phyloP scores from a whole-genome alignment of 1,139 yeast species.

The Taiozyma onychis region DNA sequence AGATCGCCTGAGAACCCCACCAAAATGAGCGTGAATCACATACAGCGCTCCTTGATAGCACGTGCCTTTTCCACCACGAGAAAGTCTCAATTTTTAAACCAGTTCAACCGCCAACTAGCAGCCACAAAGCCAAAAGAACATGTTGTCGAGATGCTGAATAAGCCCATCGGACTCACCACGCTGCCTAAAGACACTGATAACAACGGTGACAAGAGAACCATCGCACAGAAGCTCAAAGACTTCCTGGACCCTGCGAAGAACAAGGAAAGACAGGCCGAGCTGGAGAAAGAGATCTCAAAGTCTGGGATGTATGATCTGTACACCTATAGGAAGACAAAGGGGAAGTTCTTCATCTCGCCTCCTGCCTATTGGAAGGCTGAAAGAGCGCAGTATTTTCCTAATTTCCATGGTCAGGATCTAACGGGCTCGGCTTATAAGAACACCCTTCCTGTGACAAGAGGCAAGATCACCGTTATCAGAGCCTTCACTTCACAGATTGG shows the following conservation, averaged over 20 bases:
- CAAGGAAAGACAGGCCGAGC: constrained; percentile 49
- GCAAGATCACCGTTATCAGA: constrained; percentile 59
- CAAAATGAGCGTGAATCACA: not conserved
- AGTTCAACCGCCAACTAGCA: constrained; percentile 31
- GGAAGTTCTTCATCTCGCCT: constrained; percentile 82
- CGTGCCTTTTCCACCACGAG: constrained; percentile 31
- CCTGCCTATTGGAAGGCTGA: constrained; percentile 66
- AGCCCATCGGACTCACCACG: constrained; percentile 40
- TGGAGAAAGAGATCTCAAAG: constrained; percentile 74
- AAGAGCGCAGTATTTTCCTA: constrained; percentile 83
- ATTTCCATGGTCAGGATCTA: constrained; percentile 58
- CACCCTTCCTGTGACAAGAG: constrained; percentile 29
- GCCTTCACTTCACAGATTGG: constrained; percentile 70
- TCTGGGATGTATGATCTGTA: constrained; percentile 86
- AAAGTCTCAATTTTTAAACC: constrained; percentile 29
- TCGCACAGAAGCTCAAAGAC: constrained; percentile 35
- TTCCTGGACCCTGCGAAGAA: constrained; percentile 43
- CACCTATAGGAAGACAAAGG: constrained; percentile 72
- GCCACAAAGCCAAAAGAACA: constrained; percentile 32
- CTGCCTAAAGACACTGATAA: constrained; percentile 35
- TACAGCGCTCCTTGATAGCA: constrained; percentile 13
- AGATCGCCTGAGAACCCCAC: not conserved
- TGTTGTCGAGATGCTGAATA: constrained; percentile 31
- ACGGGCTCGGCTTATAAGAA: constrained; percentile 30
- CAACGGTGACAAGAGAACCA: constrained; percentile 31